Conservation (phyloP, 306 rosid species). For the Citrullus mucosospermus region DNA sequence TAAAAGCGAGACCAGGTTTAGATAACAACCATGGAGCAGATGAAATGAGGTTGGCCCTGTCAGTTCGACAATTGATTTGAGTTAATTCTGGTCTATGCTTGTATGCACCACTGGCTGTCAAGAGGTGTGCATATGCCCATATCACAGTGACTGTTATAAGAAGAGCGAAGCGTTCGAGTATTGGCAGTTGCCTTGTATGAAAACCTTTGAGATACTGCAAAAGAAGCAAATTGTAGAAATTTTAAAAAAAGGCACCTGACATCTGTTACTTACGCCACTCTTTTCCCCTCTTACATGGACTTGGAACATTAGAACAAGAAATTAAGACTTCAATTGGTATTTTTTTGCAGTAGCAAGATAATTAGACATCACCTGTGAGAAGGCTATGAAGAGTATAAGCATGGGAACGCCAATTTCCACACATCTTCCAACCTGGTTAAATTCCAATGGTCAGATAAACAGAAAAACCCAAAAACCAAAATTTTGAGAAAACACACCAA, state of each 20-base stretch:
- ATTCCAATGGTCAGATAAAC: background rate
- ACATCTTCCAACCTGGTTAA: slow-evolving; percentile 76
- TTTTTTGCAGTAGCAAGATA: background rate
- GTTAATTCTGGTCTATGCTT: slow-evolving; percentile 67
- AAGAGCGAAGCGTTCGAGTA: slow-evolving; percentile 81
- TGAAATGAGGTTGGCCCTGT: slow-evolving; percentile 76
- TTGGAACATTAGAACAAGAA: background rate
- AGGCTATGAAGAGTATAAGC: slow-evolving; percentile 63
- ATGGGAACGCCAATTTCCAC: slow-evolving; percentile 96
- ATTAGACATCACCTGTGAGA: slow-evolving; percentile 58
- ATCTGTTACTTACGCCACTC: background rate
- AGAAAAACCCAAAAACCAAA: background rate
- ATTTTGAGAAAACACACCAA: background rate
- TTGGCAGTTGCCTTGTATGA: slow-evolving; percentile 52
- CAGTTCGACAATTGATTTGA: slow-evolving; percentile 75
- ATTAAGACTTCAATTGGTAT: too few relatives aligned
- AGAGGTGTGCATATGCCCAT: slow-evolving; percentile 99
- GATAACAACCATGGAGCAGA: slow-evolving; percentile 89
- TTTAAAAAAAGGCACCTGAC: background rate
- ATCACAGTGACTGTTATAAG: slow-evolving; percentile 74
- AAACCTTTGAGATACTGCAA: slow-evolving; percentile 79
- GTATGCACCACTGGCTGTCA: slow-evolving; percentile 94
- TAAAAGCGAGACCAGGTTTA: background rate
- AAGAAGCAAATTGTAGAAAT: background rate
- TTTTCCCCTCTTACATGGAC: background rate